Conservation (phyloP, 495 filamentous ascomycete genomes). For the Penicillium ochrochloron region DNA sequence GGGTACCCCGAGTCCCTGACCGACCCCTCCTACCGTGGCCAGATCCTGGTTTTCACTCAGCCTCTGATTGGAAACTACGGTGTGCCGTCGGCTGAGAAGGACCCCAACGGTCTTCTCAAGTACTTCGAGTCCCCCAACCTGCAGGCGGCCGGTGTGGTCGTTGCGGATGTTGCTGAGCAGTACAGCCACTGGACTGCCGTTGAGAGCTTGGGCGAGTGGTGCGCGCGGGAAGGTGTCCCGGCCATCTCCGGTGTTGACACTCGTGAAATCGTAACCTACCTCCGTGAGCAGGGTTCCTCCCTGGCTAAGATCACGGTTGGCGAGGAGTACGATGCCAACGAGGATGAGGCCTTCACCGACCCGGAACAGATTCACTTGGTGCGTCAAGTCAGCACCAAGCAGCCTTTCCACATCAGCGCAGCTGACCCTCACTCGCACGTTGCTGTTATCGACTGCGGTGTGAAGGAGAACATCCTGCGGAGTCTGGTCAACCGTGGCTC, state of each 20-base stretch:
- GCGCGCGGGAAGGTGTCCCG: conserved; percentile 91
- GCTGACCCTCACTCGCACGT: conserved; percentile 82
- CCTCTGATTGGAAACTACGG: conserved; percentile 99
- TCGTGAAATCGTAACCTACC: conserved; percentile 90
- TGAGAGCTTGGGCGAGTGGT: conserved; percentile 91
- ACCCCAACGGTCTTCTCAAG: conserved; percentile 78
- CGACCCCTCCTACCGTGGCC: conserved; percentile 97
- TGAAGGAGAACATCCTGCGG: conserved; percentile 99
- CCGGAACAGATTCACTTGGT: conserved; percentile 96
- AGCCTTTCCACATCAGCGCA: conserved; percentile 90
- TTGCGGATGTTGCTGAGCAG: conserved; percentile 88
- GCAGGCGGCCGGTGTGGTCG: conserved; percentile 93
- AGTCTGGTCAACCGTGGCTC: conserved; percentile 87
- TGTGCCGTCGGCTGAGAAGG: conserved; percentile 77
- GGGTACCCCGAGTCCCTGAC: conserved; percentile 98
- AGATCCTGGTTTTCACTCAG: conserved; percentile 97
- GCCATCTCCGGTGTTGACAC: conserved; percentile 98
- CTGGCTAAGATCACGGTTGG: conserved; percentile 94
- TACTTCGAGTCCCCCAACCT: conserved; percentile 98
- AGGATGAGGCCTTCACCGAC: conserved; percentile 95
- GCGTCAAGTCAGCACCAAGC: conserved; percentile 93
- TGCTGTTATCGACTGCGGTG: conserved; percentile 95
- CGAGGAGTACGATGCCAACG: conserved; percentile 97
- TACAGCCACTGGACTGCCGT: conserved; percentile 99
- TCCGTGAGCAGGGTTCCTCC: conserved; percentile 95